Conservation (phyloP, 371 early-diverging fungal species). For the Mortierella sp. region DNA sequence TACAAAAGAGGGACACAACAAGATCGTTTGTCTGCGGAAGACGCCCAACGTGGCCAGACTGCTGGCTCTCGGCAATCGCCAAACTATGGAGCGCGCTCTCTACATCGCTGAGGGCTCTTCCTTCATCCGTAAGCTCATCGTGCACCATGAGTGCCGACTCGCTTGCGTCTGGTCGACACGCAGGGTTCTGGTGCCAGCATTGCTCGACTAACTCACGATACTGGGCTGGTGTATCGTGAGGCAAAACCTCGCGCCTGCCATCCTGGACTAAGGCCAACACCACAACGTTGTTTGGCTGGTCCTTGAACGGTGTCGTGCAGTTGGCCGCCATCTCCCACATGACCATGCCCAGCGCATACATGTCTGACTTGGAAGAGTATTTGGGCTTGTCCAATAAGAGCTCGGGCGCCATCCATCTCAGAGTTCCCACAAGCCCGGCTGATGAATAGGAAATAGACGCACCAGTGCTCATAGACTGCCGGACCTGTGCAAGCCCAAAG, state of each 20-base stretch:
- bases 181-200: too few relatives aligned
- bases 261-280: too few relatives aligned
- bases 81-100: too few relatives aligned
- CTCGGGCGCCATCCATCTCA: slow-evolving; percentile 6
- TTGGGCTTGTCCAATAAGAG: background rate
- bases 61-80: too few relatives aligned
- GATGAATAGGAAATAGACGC: background rate
- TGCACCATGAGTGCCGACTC: too few relatives aligned
- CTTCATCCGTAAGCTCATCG: too few relatives aligned
- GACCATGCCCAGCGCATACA: background rate
- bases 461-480: background rate
- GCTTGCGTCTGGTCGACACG: too few relatives aligned
- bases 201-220: too few relatives aligned
- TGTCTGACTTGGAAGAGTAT: slow-evolving; percentile 2
- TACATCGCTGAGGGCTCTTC: too few relatives aligned
- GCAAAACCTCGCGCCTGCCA: too few relatives aligned
- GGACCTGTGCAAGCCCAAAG: background rate
- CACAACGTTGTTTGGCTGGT: background rate
- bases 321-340: slow-evolving; percentile 15
- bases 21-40: background rate
- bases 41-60: background rate
- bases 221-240: too few relatives aligned
- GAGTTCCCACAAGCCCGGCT: background rate
- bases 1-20: too few relatives aligned
- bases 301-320: background rate